These are phyloP conservation scores for Aschersonia sp. DNA, from an alignment of 2,329 filamentous ascomycete species.

Conservation along the genomic window DNA sequence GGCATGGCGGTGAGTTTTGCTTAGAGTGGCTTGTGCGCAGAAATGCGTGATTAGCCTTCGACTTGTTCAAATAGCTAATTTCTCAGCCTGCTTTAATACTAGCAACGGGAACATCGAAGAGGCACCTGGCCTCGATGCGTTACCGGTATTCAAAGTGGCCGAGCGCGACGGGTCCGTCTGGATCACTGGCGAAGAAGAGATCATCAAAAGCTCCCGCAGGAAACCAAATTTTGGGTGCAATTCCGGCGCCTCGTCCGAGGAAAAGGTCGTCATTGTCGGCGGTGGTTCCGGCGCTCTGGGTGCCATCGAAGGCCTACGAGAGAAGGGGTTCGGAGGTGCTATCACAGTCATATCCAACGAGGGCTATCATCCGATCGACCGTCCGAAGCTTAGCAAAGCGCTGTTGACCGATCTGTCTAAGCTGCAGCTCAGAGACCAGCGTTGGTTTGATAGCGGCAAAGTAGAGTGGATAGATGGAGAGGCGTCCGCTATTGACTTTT, in stretches of 20 bases:
- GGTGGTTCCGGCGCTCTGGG: constrained; percentile 78
- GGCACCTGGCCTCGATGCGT: constrained; percentile 76
- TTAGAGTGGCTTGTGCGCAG: too few relatives aligned
- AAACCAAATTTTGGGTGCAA: constrained; percentile 61
- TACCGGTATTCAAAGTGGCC: constrained; percentile 67
- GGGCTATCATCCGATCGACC: constrained; percentile 76
- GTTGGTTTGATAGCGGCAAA: constrained; percentile 56
- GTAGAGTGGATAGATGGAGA: constrained; percentile 45
- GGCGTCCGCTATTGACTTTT: constrained; percentile 67
- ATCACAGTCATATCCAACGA: constrained; percentile 79
- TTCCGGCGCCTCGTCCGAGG: constrained; percentile 20
- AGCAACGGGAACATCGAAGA: constrained; percentile 88
- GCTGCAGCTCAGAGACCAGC: constrained; percentile 59
- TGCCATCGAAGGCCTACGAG: constrained; percentile 67
- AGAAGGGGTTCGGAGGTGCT: constrained; percentile 62
- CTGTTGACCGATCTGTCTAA: constrained; percentile 70
- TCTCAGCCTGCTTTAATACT: constrained; percentile 77
- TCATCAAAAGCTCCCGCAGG: constrained; percentile 63
- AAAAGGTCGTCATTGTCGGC: constrained; percentile 70
- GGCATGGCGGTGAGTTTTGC: constrained; percentile 66
- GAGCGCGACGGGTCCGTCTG: constrained; percentile 77
- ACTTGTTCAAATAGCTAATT: not conserved
- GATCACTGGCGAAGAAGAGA: constrained; percentile 63
- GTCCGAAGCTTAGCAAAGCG: constrained; percentile 91
- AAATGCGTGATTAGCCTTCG: too few relatives aligned